Conservation (phyloP, 2,329 filamentous ascomycete species). For the Albifimbria verrucaria region DNA sequence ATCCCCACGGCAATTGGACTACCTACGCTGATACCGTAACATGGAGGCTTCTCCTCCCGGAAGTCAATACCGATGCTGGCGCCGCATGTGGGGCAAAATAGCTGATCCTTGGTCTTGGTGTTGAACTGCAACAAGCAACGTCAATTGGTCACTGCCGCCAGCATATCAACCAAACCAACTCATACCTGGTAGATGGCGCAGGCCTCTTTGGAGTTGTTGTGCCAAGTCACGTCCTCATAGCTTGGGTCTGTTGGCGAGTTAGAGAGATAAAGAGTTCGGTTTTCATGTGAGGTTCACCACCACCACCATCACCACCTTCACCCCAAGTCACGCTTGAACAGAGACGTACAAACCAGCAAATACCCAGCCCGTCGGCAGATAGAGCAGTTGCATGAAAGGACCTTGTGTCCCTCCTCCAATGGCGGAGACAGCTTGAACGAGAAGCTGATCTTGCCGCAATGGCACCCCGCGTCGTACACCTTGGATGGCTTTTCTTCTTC, state of each 20-base stretch:
- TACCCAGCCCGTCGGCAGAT: slow-evolving; percentile 50
- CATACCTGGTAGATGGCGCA: slow-evolving; percentile 29
- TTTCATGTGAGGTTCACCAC: too few species aligned
- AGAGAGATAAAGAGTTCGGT: too few species aligned
- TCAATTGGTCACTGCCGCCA: slow-evolving; percentile 3
- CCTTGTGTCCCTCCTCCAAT: slow-evolving; percentile 38
- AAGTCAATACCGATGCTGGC: slow-evolving; percentile 46
- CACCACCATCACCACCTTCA: too few species aligned
- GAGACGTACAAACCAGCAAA: slow-evolving; percentile 41
- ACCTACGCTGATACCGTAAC: slow-evolving; percentile 43
- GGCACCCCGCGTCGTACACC: slow-evolving; percentile 48
- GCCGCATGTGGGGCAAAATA: slow-evolving; percentile 47
- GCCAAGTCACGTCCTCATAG: slow-evolving; percentile 38
- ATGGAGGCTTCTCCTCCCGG: slow-evolving; percentile 17
- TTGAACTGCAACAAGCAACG: slow-evolving; percentile 35
- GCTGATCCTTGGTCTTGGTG: slow-evolving; percentile 42
- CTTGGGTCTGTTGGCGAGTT: slow-evolving; percentile 38
- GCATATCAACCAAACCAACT: not conserved
- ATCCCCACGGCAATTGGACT: not conserved
- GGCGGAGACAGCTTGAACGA: slow-evolving; percentile 45
- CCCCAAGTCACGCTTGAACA: too few species aligned
- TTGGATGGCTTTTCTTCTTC: slow-evolving; percentile 18
- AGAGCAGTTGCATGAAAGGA: slow-evolving; percentile 52
- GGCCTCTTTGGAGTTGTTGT: slow-evolving; percentile 33
- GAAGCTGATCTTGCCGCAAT: slow-evolving; percentile 50